Evolutionary conservation across 169 alveolate genomes (phyloP), one percentile per base, ranked within the genome.

Genomic region (Eimeria praecox): DNA sequence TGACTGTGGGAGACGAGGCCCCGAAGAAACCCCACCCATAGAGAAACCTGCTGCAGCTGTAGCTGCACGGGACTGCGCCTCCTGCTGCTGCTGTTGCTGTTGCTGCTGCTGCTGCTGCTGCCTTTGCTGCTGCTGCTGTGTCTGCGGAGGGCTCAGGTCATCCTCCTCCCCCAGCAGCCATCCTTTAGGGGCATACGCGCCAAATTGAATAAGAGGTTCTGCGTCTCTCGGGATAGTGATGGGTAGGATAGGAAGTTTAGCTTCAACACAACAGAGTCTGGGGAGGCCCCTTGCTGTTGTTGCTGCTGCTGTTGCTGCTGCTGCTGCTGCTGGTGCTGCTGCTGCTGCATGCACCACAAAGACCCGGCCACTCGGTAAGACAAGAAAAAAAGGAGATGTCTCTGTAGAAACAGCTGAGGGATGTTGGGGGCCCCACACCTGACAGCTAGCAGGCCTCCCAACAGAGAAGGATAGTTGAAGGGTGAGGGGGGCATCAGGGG

Each of bases 151-250:
- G 38, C 75, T 33, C n/a, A n/a, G 44, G 30, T 54, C 71, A 54
- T 83, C 91, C 40, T 83, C 91, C 40, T 83, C 91, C 10, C 91
- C 91, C n/a, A 83, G 75, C 91, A 83, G 52, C 91, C 91, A 83
- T 9, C 75, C 91, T 38, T 83, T 83, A 42, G 91, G 91, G 49
- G 91, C 91, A 30, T 20, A 83, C 20, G 56, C 91, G 8, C 91
- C 91, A 42, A 83, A 83, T 35, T 54, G 56, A 42, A 83, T 83
- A 3, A 83, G 77, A 27, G 91, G 91, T 3, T 49, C 91, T 22
- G 91, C 75, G 27, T 83, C 40, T 33, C 71, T 33, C 5, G 91
- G 91, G 2, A 83, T 54, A 24, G 30, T 52, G 1, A 64, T 27
- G 3, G 91, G 91, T 18, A 83, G 73, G 5, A 83, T 12, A 12